Percentiles rank a stretch among this genome's conserved stretches.
Evolutionary conservation across 2,329 filamentous ascomycete genomes (phyloP).

Genomic region (Fusarium clavum): DNA sequence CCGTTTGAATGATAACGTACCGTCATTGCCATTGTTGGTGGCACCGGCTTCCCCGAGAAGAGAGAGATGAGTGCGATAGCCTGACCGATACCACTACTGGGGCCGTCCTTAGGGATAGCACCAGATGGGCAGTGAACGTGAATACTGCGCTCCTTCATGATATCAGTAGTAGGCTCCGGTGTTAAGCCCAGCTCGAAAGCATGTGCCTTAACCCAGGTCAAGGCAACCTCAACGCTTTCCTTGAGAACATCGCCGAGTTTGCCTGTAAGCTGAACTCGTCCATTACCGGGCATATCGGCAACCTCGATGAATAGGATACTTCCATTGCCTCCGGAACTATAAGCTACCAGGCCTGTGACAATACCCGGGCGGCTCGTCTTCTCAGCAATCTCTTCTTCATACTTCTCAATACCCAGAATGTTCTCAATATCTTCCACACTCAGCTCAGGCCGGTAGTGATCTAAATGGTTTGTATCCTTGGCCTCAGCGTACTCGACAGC

Average conservation of each 20-base stretch:
- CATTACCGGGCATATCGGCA: conserved; percentile 94
- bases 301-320: conserved; percentile 99
- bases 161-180: conserved; percentile 83
- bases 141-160: conserved; percentile 94
- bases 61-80: conserved; percentile 92
- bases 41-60: conserved; percentile 86
- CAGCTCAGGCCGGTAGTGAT: conserved; percentile 79
- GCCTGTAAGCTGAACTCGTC: conserved; percentile 92
- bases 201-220: conserved; percentile 97
- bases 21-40: conserved; percentile 96
- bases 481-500: conserved; percentile 95
- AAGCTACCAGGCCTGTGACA: conserved; percentile 95
- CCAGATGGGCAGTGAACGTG: conserved; percentile 97
- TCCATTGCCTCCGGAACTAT: conserved; percentile 90
- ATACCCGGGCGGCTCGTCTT: conserved; percentile 86
- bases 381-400: conserved; percentile 95
- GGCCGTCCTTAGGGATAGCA: conserved; percentile 93
- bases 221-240: conserved; percentile 94
- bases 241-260: conserved; percentile 97
- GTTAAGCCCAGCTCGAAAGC: conserved; percentile 91
- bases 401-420: conserved; percentile 92
- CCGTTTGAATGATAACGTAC: conserved; percentile 57
- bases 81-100: conserved; percentile 89
- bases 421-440: conserved; percentile 85
- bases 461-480: conserved; percentile 76